These are phyloP conservation scores for Neurospora sp. DNA, from an alignment of 2,329 filamentous ascomycete species.

Conservation along the genomic window DNA sequence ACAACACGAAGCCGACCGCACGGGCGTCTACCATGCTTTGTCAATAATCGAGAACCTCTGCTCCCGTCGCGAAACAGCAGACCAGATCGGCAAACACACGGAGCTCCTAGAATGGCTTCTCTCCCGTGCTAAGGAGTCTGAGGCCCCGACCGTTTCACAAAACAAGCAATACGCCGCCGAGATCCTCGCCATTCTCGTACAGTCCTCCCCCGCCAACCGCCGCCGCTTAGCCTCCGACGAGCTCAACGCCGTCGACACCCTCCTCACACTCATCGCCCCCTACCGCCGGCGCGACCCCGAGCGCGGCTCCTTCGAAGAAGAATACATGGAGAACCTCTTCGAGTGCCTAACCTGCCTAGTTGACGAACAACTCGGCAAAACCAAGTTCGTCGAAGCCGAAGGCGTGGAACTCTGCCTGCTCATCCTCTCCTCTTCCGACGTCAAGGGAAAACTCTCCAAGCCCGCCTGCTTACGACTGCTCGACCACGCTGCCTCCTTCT, in stretches of 20 bases:
- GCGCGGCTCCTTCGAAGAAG: slow-evolving; percentile 81
- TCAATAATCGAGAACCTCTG: slow-evolving; percentile 78
- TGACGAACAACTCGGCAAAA: slow-evolving; percentile 65
- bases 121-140: slow-evolving; percentile 58
- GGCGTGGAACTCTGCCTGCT: slow-evolving; percentile 86
- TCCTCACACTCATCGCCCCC: slow-evolving; percentile 73
- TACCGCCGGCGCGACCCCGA: slow-evolving; percentile 82
- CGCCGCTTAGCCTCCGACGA: slow-evolving; percentile 41
- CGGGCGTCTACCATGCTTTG: slow-evolving; percentile 79
- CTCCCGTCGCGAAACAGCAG: slow-evolving; percentile 57
- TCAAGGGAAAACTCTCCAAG: slow-evolving; percentile 75
- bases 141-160: slow-evolving; percentile 57
- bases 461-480: slow-evolving; percentile 68
- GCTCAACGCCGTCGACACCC: slow-evolving; percentile 63
- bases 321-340: slow-evolving; percentile 91
- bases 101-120: slow-evolving; percentile 69
- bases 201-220: slow-evolving; percentile 60
- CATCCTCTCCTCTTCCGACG: slow-evolving; percentile 54
- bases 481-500: slow-evolving; percentile 60
- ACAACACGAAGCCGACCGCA: slow-evolving; percentile 59
- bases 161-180: slow-evolving; percentile 96
- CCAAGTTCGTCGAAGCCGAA: slow-evolving; percentile 78
- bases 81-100: slow-evolving; percentile 61
- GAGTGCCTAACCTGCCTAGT: slow-evolving; percentile 74
- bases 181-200: slow-evolving; percentile 78